Conservation (phyloP, 495 filamentous ascomycete genomes). For the Penicillium herquei region DNA sequence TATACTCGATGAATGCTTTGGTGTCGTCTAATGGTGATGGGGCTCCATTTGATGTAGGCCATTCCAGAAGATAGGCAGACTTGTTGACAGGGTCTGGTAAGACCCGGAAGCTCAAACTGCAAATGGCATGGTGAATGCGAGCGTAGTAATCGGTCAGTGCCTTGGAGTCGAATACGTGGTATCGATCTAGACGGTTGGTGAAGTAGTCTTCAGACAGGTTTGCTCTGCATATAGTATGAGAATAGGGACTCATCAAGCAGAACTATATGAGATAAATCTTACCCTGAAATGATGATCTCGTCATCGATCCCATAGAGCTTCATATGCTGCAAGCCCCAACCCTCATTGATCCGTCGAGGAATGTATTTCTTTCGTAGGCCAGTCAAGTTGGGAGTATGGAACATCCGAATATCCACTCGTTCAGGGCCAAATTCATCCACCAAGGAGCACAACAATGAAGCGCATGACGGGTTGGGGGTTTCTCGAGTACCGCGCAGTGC, state of each 20-base stretch:
- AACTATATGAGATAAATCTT: constrained; percentile 14
- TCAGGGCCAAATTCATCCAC: constrained; percentile 78
- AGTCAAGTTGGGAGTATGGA: constrained; percentile 94
- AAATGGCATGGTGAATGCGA: constrained; percentile 71
- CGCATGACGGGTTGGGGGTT: constrained; percentile 81
- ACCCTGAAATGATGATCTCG: constrained; percentile 93
- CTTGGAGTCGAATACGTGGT: constrained; percentile 82
- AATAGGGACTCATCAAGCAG: not conserved
- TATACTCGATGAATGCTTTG: constrained; percentile 61
- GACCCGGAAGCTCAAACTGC: constrained; percentile 78
- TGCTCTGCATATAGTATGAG: constrained; percentile 50
- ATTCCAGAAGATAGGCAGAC: constrained; percentile 69
- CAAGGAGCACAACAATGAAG: constrained; percentile 81
- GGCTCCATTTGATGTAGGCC: constrained; percentile 73
- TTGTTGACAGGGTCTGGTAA: constrained; percentile 53
- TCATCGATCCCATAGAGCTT: constrained; percentile 97
- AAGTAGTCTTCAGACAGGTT: constrained; percentile 96
- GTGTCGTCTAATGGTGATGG: constrained; percentile 70
- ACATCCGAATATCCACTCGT: constrained; percentile 93
- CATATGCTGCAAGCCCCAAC: constrained; percentile 99
- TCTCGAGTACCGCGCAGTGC: constrained; percentile 89
- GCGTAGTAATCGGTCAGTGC: constrained; percentile 81
- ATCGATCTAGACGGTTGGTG: constrained; percentile 90
- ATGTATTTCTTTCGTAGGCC: constrained; percentile 79
- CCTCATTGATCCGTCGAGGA: constrained; percentile 91